Conservation (phyloP, 257 asterid genomes). For the Catharanthus roseus region DNA sequence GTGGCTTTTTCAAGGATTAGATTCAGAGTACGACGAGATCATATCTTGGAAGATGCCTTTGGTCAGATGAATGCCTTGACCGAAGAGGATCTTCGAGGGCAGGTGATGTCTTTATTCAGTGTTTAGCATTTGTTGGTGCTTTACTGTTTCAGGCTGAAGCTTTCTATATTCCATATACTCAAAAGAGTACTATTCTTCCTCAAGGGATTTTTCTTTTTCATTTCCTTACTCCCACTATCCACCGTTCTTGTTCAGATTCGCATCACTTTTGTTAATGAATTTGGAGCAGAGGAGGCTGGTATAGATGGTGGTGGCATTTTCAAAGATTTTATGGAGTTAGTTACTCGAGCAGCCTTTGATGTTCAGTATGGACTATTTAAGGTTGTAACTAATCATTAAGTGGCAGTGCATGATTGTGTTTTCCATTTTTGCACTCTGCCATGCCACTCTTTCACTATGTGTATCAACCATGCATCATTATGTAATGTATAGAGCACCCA, state of each 20-base stretch:
- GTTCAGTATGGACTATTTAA: slow-evolving; percentile 94
- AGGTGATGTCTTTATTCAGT: slow-evolving; percentile 41
- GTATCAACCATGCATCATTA: slow-evolving; percentile 6
- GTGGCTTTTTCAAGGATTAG: slow-evolving; percentile 55
- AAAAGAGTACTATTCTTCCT: not conserved
- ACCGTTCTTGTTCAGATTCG: slow-evolving; percentile 59
- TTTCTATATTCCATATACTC: not conserved
- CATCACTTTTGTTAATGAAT: slow-evolving; percentile 74
- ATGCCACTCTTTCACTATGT: not conserved
- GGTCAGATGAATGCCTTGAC: slow-evolving; percentile 66
- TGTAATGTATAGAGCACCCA: slow-evolving; percentile 1
- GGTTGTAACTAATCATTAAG: slow-evolving; percentile 37
- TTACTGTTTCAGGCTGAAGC: not conserved
- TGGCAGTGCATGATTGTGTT: not conserved
- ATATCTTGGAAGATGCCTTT: slow-evolving; percentile 84
- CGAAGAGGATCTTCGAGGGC: slow-evolving; percentile 86
- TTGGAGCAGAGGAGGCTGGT: slow-evolving; percentile 99
- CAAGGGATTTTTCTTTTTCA: not conserved
- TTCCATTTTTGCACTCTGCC: not conserved
- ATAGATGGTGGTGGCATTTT: slow-evolving; percentile 99
- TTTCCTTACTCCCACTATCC: not conserved
- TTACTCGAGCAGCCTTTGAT: slow-evolving; percentile 88
- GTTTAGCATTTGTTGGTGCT: not conserved
- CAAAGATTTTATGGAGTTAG: slow-evolving; percentile 98
- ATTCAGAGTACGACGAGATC: slow-evolving; percentile 86